Conservation (phyloP, 225 moss, liverwort and hornwort genomes). For the Ulota crispa region DNA sequence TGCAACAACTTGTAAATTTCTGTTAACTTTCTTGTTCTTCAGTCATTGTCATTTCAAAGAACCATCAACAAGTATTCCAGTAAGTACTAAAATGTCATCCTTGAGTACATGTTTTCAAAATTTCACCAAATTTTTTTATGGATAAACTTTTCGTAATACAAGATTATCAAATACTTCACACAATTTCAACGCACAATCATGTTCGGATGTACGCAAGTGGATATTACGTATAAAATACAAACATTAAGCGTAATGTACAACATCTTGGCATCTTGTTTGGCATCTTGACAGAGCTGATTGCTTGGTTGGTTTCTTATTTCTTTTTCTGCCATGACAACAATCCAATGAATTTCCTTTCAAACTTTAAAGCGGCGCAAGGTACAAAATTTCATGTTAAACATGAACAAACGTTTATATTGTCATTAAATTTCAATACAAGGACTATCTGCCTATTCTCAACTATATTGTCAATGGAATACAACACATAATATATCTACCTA, state of each 20-base stretch:
- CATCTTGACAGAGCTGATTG: accelerated
- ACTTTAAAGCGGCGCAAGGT: background rate
- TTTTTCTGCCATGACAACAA: constrained; percentile 18
- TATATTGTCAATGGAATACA: background rate
- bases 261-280: background rate
- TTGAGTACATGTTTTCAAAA: background rate
- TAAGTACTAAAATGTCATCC: background rate
- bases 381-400: background rate
- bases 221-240: background rate
- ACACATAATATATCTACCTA: background rate
- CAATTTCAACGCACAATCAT: background rate
- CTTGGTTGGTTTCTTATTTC: background rate
- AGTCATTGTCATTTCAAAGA: background rate
- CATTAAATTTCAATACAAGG: background rate
- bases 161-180: background rate
- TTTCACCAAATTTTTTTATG: accelerated
- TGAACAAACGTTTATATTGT: background rate
- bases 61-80: accelerated
- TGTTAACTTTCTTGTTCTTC: background rate
- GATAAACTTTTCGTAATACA: accelerated
- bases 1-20: no score
- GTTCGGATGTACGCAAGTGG: background rate
- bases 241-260: background rate
- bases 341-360: background rate
- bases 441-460: background rate